Base-by-base conservation (phyloP, 106 monocot genomes). In the Acorus calamus region DNA sequence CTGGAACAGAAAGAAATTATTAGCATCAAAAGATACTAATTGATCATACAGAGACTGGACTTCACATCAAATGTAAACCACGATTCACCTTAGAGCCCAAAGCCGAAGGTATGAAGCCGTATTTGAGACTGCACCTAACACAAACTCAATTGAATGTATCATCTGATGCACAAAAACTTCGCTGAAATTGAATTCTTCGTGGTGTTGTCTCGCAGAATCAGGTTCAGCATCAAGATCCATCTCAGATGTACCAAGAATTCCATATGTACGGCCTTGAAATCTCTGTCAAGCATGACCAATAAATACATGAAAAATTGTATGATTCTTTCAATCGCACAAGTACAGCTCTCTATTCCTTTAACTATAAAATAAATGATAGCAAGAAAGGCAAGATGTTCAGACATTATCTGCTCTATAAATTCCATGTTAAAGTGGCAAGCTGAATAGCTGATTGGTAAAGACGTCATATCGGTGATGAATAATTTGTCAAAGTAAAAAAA, bases 121-220 rank as follows among this genome's bases (percentile, higher is more conserved):
- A 59, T 98, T 98, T n/a, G 96, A 98, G 44, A 98, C 92, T 50
- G 96, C 84, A 54, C 88, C 91, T 53, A 98, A 76, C 4, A 98
- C 81, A 75, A 98, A 98, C 72, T 98, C 96, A 73, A 98, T 98
- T 42, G 96, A 98, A 81, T 98, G 96, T 61, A 98, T 98, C 96
- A 98, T 91, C 67, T 98, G 96, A 77, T 98, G 96, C 54, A 98
- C 96, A 79, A 98, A 92, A 51, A 98, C 78, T 67, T 98, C 96
- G 70, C 91, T 92, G 59, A 98, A 98, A 60, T 98, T 88, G 83
- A 98, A 98, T 62, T 98, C 96, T 3, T 88, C 87, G 57, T 79
- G 80, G 60, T 82, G 84, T 65, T 75, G 77, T 61, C 87, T 82
- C 46, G 91, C 88, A 60, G 91, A 98, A 80, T 98, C 88, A 68